A percentile compares a stretch with the other conserved stretches of the same genome.
Evolutionary conservation across 1,284 basidiomycete genomes (phyloP).

Genomic region (Chalciporus sp.): DNA sequence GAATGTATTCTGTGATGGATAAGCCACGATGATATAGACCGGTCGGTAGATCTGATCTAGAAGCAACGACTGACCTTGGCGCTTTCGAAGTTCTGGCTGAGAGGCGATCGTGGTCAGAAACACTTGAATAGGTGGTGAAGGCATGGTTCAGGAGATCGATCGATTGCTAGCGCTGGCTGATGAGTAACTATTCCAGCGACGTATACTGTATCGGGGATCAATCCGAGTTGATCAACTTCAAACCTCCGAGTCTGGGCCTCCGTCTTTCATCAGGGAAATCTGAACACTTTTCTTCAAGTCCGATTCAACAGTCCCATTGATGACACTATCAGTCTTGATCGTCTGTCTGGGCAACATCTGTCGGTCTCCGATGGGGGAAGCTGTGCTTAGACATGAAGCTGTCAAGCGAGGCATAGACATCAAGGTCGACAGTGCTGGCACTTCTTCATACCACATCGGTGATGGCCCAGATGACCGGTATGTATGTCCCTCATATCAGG

Average conservation of each 20-base stretch:
- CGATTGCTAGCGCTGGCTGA: neutral
- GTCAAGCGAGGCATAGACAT: constrained; percentile 64
- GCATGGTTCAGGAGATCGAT: constrained; percentile 45
- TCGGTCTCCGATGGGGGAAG: constrained; percentile 81
- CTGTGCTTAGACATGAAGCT: constrained; percentile 60
- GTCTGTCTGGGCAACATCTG: constrained; percentile 82
- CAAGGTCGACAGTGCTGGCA: constrained; percentile 72
- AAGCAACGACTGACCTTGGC: constrained; percentile 54
- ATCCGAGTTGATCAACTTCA: too few species aligned
- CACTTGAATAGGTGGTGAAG: constrained; percentile 75
- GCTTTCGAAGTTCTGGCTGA: constrained; percentile 70
- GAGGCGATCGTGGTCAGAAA: constrained; percentile 86
- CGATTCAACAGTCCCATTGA: constrained; percentile 8
- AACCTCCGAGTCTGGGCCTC: too few species aligned
- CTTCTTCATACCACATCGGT: constrained; percentile 69
- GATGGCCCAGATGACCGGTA: constrained; percentile 76
- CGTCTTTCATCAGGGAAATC: too few species aligned
- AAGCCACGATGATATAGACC: neutral
- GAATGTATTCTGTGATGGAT: constrained; percentile 58
- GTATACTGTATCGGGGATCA: too few species aligned
- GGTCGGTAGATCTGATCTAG: neutral
- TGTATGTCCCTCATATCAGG: constrained; percentile 14
- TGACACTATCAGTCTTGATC: constrained; percentile 55
- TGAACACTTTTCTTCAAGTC: neutral
- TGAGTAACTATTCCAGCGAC: too few species aligned